These are phyloP conservation scores for Scheffersomyces stambukii DNA, from an alignment of 1,139 yeast species.

Conservation along the genomic window DNA sequence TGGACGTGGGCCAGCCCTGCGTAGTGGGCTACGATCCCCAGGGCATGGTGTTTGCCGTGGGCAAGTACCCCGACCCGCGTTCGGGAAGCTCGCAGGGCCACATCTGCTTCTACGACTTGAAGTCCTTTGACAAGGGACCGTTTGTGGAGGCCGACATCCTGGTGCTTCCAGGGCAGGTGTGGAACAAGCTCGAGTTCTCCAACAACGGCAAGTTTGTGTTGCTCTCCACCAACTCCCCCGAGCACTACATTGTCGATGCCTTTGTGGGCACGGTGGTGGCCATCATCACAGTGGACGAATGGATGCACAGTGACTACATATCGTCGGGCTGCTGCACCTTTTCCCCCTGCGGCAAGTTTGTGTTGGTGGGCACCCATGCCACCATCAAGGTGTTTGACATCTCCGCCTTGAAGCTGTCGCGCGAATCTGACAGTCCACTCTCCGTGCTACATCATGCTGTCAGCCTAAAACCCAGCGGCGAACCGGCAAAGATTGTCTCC, in stretches of 20 bases:
- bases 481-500: conserved; percentile 61
- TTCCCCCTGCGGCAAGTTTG: conserved; percentile 78
- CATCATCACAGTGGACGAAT: conserved; percentile 33
- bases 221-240: conserved; percentile 52
- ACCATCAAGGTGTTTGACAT: conserved; percentile 64
- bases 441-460: too few relatives aligned
- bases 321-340: conserved; percentile 62
- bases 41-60: conserved; percentile 77
- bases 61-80: conserved; percentile 26
- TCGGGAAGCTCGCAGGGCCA: conserved; percentile 26
- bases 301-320: conserved; percentile 41
- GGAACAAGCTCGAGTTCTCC: conserved; percentile 77
- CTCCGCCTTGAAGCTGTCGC: conserved; percentile 21
- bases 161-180: conserved; percentile 26
- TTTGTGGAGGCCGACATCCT: conserved; percentile 37
- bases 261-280: conserved; percentile 60
- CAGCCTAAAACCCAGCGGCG: conserved; percentile 23
- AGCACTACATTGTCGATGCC: conserved; percentile 67
- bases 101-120: conserved; percentile 62
- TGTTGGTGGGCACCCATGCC: conserved; percentile 58
- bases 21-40: conserved; percentile 75
- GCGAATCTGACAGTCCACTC: too few relatives aligned
- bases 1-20: conserved; percentile 55
- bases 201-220: conserved; percentile 75
- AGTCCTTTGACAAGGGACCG: conserved; percentile 54